Evolutionary conservation across 306 rosid species (phyloP).

Genomic region (Lathyrus oleraceus): DNA sequence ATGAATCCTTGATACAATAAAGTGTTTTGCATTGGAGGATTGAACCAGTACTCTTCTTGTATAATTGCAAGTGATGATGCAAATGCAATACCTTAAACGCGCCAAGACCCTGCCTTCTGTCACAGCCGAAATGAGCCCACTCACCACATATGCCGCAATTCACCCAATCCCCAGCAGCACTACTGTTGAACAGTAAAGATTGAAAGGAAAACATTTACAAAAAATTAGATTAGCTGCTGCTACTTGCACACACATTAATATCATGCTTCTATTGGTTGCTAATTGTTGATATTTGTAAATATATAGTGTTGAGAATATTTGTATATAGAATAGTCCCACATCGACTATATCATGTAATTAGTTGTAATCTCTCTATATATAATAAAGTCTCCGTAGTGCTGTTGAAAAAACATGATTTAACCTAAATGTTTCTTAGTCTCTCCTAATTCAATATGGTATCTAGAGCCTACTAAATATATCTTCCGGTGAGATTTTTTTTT

Average conservation of each 20-base stretch:
- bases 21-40: neutral
- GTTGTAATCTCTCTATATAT: too few species aligned
- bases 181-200: conserved; percentile 61
- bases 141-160: conserved; percentile 99
- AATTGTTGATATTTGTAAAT: too few species aligned
- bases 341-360: too few species aligned
- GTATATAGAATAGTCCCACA: too few species aligned
- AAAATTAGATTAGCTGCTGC: conserved; percentile 11
- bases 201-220: conserved; percentile 22
- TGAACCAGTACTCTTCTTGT: neutral
- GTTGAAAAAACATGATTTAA: too few species aligned
- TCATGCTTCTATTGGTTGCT: neutral
- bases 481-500: too few species aligned
- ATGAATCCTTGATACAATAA: conserved; percentile 8
- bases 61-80: conserved; percentile 20
- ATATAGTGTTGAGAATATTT: too few species aligned
- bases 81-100: conserved; percentile 81
- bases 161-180: conserved; percentile 99
- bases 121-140: conserved; percentile 99
- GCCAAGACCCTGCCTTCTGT: conserved; percentile 98
- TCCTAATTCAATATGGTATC: too few species aligned
- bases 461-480: too few species aligned
- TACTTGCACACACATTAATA: conserved; percentile 7
- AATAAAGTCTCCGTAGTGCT: too few species aligned
- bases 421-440: too few species aligned